Base-by-base conservation (phyloP, 768 basidiomycete species). In the Trametes cinnabarina region DNA sequence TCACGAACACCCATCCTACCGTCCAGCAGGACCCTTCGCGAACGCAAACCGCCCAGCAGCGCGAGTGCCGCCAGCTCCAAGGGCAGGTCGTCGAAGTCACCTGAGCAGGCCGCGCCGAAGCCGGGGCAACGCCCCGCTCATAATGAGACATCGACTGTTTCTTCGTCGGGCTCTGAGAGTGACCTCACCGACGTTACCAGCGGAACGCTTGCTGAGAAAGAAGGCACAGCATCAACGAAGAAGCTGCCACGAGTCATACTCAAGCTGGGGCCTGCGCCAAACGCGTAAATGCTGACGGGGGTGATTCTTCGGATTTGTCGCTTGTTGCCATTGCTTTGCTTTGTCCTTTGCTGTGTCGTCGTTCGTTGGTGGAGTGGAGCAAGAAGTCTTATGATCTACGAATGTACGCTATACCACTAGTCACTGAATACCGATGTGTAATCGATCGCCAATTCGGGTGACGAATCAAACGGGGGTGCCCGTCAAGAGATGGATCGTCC, bases 181-280 rank as follows among this genome's bases (percentile, higher is more conserved):
- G 55, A 61, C 17, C 41, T 57, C 7, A 56, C 60, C 25, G 60
- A 53, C 23, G 30, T 43, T 2, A 41, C 55, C 34, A 50, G 32
- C 51, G 58, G 62, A 34, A 30, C 30, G 43, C 7, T 35, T 9
- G 47, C 54, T 19, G 48, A 32, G 47, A 50, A 42, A 8, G 30
- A 30, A 53, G 23, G 57, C 53, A 34, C 62, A 61, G 39, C 66
- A 55, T 57, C 34, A 12, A 49, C 61, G 39, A 81, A 79, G 73
- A 84, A 79, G 61, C 66, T 84, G 1, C 84, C 82, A 0, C 75
- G 76, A 54, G 82, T 86, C 5, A 79, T 82, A 49, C 66, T 85
- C 51, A 81, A 82, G 72, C 74, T 91, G 70, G 74, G 80, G 2
- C 71, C 76, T 20, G 63, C 67, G 4, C 69, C 74, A 7, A 37